A percentile compares a stretch with the other conserved stretches of the same genome.
These are phyloP conservation scores for Globisporangium spinosum DNA, from an alignment of 352 stramenopile genomes.

Conservation along the genomic window DNA sequence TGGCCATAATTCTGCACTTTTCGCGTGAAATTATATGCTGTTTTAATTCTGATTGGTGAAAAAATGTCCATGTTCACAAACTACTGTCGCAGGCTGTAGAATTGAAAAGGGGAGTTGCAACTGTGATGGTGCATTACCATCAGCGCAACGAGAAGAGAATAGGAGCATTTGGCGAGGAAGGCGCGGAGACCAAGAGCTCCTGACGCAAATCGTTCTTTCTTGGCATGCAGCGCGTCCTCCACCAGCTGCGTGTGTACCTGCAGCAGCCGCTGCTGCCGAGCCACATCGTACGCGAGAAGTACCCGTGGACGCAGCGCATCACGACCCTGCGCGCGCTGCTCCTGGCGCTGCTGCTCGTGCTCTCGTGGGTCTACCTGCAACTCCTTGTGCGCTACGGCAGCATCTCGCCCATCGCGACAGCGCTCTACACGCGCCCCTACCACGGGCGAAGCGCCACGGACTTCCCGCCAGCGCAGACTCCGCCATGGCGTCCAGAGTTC, in stretches of 20 bases:
- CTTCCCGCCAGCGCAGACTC: constrained; percentile 24
- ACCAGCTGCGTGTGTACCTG: constrained; percentile 49
- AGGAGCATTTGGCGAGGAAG: not conserved
- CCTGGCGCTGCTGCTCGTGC: constrained; percentile 21
- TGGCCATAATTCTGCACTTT: no score
- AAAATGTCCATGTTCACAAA: no score
- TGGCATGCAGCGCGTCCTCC: constrained; percentile 22
- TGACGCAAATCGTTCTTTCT: no score
- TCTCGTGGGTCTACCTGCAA: constrained; percentile 54
- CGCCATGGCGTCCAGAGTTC: constrained; percentile 61
- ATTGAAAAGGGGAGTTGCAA: no score
- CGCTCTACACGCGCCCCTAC: constrained; percentile 61
- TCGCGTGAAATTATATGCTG: no score
- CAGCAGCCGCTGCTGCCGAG: constrained; percentile 60
- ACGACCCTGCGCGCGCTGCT: constrained; percentile 38
- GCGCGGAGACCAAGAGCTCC: no score
- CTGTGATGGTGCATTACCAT: not conserved
- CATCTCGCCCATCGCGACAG: constrained; percentile 65
- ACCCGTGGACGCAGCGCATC: constrained; percentile 36
- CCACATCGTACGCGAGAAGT: constrained; percentile 22
- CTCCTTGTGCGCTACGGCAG: constrained; percentile 72
- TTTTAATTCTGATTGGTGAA: no score
- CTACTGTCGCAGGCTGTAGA: no score
- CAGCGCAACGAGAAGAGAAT: not conserved
- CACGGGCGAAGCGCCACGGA: constrained; percentile 42